phyloP scores from a whole-genome alignment of 805 yeast species.

The Suhomyces prunicola region DNA sequence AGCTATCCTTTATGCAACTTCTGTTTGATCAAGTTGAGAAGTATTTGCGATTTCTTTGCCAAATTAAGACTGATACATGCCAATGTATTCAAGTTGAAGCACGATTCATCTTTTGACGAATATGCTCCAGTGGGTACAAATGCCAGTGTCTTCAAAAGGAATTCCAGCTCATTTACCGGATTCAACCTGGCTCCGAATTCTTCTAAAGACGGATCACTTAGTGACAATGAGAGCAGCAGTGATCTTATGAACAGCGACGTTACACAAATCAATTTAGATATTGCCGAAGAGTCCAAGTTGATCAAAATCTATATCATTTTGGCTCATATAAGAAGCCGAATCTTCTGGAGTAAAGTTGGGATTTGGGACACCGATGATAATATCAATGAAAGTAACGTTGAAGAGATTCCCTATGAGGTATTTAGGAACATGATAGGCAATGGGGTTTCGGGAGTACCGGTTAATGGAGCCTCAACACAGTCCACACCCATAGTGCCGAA shows the following conservation, averaged over 20 bases:
- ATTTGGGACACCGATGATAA: constrained; percentile 59
- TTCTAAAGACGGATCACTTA: neutral
- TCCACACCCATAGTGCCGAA: constrained; percentile 1
- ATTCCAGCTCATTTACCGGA: constrained; percentile 6
- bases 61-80: constrained; percentile 60
- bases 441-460: neutral
- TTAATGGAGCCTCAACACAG: neutral
- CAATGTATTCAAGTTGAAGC: constrained; percentile 56
- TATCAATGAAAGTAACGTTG: constrained; percentile 18
- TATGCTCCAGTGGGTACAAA: constrained; percentile 14
- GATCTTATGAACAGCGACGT: constrained; percentile 8
- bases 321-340: constrained; percentile 58
- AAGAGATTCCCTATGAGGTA: constrained; percentile 11
- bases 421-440: constrained; percentile 7
- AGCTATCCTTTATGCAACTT: constrained; percentile 74
- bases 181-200: neutral
- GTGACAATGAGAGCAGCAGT: constrained; percentile 8
- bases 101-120: constrained; percentile 25
- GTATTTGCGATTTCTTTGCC: constrained; percentile 79
- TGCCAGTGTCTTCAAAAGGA: constrained; percentile 25
- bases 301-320: constrained; percentile 52
- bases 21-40: constrained; percentile 76
- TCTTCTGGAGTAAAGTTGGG: constrained; percentile 84
- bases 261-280: constrained; percentile 9
- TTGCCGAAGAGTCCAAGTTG: constrained; percentile 31